These are phyloP conservation scores for Magnaporthiopsis incrustans DNA, from an alignment of 2,329 filamentous ascomycete genomes.

Conservation along the genomic window DNA sequence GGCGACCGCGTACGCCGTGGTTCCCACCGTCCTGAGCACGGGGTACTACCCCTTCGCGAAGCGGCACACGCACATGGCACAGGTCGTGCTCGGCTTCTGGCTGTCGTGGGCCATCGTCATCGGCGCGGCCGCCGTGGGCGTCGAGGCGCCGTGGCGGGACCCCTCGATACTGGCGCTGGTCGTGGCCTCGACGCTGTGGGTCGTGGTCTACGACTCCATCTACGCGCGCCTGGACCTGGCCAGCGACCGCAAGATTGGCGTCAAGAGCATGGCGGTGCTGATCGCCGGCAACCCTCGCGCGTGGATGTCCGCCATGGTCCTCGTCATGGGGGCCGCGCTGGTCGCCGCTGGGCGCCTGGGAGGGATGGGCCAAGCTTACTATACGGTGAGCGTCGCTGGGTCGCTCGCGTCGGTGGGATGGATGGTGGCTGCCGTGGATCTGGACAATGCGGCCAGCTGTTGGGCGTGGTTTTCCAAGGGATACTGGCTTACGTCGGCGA, in stretches of 20 bases:
- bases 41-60: background rate
- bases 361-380: background rate
- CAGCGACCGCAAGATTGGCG: background rate
- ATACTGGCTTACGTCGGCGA: background rate
- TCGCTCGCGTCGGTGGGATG: background rate
- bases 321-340: background rate
- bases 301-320: background rate
- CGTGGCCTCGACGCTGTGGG: background rate
- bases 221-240: constrained; percentile 2
- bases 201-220: constrained; percentile 2
- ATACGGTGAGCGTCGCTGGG: background rate
- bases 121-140: background rate
- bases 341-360: background rate
- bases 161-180: background rate
- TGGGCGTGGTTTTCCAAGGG: constrained; percentile 1
- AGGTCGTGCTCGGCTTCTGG: background rate
- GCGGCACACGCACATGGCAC: constrained; percentile 1
- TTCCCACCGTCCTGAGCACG: background rate
- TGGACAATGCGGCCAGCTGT: background rate
- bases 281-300: background rate
- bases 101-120: background rate
- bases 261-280: constrained; percentile 5
- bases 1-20: background rate
- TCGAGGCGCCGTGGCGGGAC: background rate
- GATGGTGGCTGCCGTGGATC: constrained; percentile 1